phyloP scores from a whole-genome alignment of 441 rosid genomes.

The Croton laevigatus region DNA sequence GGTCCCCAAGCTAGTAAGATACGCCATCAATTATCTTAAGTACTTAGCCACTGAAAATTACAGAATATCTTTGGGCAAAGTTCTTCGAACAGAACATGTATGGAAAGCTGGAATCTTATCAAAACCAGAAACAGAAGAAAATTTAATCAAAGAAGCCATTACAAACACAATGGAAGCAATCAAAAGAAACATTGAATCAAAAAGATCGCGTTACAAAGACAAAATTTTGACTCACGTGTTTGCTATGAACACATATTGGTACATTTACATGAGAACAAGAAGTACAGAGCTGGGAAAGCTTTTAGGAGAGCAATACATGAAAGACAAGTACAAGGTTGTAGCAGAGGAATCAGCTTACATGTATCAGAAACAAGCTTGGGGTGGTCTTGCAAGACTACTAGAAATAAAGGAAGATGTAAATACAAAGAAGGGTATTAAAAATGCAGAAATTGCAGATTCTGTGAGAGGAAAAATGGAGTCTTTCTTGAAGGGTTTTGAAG shows the following conservation, averaged over 20 bases:
- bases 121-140: conserved; percentile 44
- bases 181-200: conserved; percentile 47
- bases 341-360: conserved; percentile 61
- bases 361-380: conserved; percentile 59
- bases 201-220: conserved; percentile 45
- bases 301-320: conserved; percentile 48
- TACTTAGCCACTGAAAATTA: conserved; percentile 44
- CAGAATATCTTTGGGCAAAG: conserved; percentile 47
- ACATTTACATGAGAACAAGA: conserved; percentile 55
- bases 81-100: conserved; percentile 53
- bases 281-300: conserved; percentile 53
- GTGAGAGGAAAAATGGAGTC: conserved; percentile 36
- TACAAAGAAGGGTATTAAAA: conserved; percentile 1
- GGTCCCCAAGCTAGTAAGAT: conserved; percentile 58
- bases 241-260: conserved; percentile 62
- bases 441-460: conserved; percentile 1
- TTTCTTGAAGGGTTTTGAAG: conserved; percentile 43
- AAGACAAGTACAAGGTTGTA: conserved; percentile 37
- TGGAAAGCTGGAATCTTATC: conserved; percentile 56
- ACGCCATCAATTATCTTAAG: conserved; percentile 62
- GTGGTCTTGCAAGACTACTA: conserved; percentile 41
- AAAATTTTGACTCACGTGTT: conserved; percentile 41
- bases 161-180: conserved; percentile 55
- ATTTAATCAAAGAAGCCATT: conserved; percentile 45
- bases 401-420: conserved; percentile 30